A percentile compares a stretch with the other conserved stretches of the same genome.
phyloP scores from a whole-genome alignment of 306 rosid genomes.

The Albizia julibrissin region DNA sequence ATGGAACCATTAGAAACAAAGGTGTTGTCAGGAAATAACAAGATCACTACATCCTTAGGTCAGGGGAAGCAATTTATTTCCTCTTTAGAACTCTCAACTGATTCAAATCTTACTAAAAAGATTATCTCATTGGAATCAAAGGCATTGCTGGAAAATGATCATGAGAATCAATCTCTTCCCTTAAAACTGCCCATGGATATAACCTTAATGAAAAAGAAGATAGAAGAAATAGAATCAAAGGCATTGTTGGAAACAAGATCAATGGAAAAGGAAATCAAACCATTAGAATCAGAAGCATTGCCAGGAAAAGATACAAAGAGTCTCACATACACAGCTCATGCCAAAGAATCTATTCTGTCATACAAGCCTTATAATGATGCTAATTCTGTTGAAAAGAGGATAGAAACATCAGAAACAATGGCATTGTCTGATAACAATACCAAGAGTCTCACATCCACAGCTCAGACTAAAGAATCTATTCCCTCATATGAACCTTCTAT shows the following conservation, averaged over 20 bases:
- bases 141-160: conserved; percentile 23
- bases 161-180: neutral
- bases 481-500: neutral
- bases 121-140: conserved; percentile 14
- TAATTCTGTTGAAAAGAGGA: neutral
- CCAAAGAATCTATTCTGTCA: conserved; percentile 28
- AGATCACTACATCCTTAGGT: conserved; percentile 3
- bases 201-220: neutral
- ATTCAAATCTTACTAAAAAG: neutral
- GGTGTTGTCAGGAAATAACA: conserved; percentile 29
- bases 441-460: conserved; percentile 15
- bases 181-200: neutral
- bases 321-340: conserved; percentile 10
- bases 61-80: conserved; percentile 23
- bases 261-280: neutral
- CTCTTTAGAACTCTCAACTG: conserved; percentile 17
- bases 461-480: conserved; percentile 22
- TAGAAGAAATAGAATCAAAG: neutral
- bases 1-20: conserved; percentile 28
- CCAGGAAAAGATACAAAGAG: conserved; percentile 28
- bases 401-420: conserved; percentile 41
- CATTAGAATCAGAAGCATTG: conserved; percentile 40
- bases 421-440: conserved; percentile 25
- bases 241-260: neutral
- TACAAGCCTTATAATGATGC: neutral